Conservation (phyloP, 2,329 filamentous ascomycete genomes). For the Claviceps quebecensis region DNA sequence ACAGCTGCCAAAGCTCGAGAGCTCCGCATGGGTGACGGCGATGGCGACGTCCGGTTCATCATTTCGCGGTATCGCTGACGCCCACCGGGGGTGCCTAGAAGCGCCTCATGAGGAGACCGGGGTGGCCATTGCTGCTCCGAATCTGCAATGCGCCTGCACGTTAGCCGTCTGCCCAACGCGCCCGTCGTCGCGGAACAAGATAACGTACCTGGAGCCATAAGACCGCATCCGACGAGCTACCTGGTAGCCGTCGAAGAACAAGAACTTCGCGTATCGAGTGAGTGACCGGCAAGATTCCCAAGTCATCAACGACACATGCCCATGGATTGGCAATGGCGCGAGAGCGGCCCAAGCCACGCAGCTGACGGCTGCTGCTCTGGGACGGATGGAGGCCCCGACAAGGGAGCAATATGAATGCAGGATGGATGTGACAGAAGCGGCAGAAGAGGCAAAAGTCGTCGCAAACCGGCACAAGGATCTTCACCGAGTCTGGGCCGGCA, state of each 20-base stretch:
- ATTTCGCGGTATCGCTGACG: constrained; percentile 60
- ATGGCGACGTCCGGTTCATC: constrained; percentile 51
- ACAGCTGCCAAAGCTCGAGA: constrained; percentile 8
- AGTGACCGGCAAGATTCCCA: neutral
- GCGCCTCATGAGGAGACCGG: constrained; percentile 49
- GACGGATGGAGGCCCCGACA: neutral
- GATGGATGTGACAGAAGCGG: neutral
- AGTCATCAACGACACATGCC: constrained; percentile 7
- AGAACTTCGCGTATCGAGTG: neutral
- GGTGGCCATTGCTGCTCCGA: constrained; percentile 50
- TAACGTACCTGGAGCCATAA: constrained; percentile 9
- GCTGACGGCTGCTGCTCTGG: constrained; percentile 2
- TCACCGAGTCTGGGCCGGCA: neutral
- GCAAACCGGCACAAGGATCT: neutral
- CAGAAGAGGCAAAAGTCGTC: neutral
- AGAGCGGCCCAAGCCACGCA: constrained; percentile 4
- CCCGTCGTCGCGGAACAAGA: neutral
- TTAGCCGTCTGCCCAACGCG: neutral
- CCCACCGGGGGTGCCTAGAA: constrained; percentile 60
- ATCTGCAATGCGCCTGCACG: constrained; percentile 12
- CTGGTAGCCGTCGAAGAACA: neutral
- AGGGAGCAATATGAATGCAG: neutral
- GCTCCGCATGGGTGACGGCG: constrained; percentile 43
- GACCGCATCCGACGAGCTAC: neutral
- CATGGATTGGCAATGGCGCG: constrained; percentile 5